These are phyloP conservation scores for Naematelia encephala DNA, from an alignment of 768 basidiomycete genomes.

Conservation along the genomic window DNA sequence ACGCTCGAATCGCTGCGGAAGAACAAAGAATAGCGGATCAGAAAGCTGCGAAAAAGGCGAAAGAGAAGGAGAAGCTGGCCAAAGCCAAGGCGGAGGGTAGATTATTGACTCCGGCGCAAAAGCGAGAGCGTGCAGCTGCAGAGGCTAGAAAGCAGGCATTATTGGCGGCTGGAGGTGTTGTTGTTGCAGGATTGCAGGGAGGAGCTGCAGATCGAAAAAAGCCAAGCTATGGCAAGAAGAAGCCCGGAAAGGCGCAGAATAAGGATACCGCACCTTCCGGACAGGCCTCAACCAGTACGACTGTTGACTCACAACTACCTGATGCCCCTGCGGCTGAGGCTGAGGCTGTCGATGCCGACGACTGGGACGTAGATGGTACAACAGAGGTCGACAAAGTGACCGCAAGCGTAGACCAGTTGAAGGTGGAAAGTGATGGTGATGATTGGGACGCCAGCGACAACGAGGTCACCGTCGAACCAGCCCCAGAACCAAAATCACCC, in stretches of 20 bases:
- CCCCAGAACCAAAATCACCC: conserved; percentile 27
- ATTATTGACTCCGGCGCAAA: conserved; percentile 94
- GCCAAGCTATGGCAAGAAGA: conserved; percentile 84
- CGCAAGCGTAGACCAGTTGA: conserved; percentile 44
- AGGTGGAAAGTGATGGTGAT: conserved; percentile 49
- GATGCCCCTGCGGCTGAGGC: conserved; percentile 11
- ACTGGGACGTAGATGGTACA: conserved; percentile 52
- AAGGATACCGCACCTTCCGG: conserved; percentile 16
- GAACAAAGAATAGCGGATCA: conserved; percentile 73
- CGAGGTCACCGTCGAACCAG: conserved; percentile 29
- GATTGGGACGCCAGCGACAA: conserved; percentile 51
- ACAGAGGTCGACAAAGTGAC: conserved; percentile 48
- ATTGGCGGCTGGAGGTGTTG: conserved; percentile 75
- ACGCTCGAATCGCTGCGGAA: conserved; percentile 65
- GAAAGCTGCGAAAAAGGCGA: conserved; percentile 57
- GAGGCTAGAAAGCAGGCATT: conserved; percentile 88
- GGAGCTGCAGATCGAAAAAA: conserved; percentile 51
- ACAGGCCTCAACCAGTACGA: conserved; percentile 3
- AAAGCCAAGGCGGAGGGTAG: conserved; percentile 89
- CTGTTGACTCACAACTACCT: conserved; percentile 3
- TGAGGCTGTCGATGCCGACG: conserved; percentile 54
- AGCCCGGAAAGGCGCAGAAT: conserved; percentile 50
- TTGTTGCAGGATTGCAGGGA: conserved; percentile 79
- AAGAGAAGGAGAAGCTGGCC: conserved; percentile 65
- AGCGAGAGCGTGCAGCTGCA: conserved; percentile 81